phyloP scores from a whole-genome alignment of 1,139 yeast species.

The Sugiyamaella neomexicana region DNA sequence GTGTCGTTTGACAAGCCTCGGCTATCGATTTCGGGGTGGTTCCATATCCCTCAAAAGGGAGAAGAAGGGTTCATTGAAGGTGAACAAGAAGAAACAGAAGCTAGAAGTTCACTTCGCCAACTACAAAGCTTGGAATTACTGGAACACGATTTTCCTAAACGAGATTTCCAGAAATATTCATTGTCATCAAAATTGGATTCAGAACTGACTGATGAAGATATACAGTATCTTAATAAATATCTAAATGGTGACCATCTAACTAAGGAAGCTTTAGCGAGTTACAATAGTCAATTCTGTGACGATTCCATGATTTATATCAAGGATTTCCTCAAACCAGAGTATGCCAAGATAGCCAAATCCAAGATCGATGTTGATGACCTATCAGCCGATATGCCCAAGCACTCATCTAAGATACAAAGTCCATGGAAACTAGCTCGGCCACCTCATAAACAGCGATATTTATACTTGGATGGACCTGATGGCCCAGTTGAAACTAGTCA shows the following conservation, averaged over 20 bases:
- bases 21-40: constrained; percentile 96
- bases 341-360: constrained; percentile 50
- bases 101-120: constrained; percentile 76
- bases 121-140: constrained; percentile 73
- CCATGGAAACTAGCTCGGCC: constrained; percentile 96
- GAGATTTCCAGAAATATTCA: constrained; percentile 24
- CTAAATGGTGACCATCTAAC: constrained; percentile 59
- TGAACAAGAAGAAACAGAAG: constrained; percentile 74
- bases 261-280: constrained; percentile 43
- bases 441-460: constrained; percentile 85
- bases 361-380: constrained; percentile 45
- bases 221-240: constrained; percentile 42
- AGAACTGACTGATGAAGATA: constrained; percentile 27
- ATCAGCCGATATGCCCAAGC: constrained; percentile 59
- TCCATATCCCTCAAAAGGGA: constrained; percentile 92
- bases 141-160: constrained; percentile 80
- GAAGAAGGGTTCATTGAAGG: constrained; percentile 78
- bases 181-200: constrained; percentile 19
- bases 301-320: constrained; percentile 71
- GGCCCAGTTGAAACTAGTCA: constrained; percentile 31
- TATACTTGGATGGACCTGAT: constrained; percentile 52
- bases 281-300: constrained; percentile 57
- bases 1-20: constrained; percentile 88
- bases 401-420: constrained; percentile 52
- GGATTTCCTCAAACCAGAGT: constrained; percentile 60